phyloP scores from a whole-genome alignment of 73 alveolate genomes.

The Uronychia binucleata region DNA sequence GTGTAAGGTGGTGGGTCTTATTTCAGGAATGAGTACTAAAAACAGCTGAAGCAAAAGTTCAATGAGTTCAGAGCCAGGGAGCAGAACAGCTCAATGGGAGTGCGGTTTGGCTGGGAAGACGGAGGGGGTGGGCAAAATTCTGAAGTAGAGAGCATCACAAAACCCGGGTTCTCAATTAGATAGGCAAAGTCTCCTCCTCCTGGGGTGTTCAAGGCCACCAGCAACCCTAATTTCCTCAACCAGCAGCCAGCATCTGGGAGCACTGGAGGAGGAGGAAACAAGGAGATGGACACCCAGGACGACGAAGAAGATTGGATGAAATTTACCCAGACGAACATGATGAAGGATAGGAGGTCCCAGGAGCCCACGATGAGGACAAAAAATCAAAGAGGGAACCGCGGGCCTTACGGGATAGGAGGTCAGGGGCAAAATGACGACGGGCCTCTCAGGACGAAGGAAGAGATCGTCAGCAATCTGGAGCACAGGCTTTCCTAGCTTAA shows the following conservation, averaged over 20 bases:
- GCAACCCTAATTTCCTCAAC: too few relatives aligned
- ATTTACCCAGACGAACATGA: neutral
- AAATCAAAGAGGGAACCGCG: neutral
- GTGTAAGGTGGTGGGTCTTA: neutral
- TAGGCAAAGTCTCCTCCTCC: neutral
- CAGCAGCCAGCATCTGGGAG: neutral
- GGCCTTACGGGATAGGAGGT: too few relatives aligned
- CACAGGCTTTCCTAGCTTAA: too few relatives aligned
- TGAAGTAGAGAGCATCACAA: neutral
- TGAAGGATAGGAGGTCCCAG: neutral
- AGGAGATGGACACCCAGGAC: neutral
- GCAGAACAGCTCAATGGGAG: neutral
- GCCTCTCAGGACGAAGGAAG: too few relatives aligned
- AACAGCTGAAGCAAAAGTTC: neutral
- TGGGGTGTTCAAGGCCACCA: too few relatives aligned
- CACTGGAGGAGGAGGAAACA: neutral
- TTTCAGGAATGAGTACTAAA: neutral
- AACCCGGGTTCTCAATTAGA: neutral
- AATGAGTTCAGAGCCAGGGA: neutral
- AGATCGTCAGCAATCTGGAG: too few relatives aligned
- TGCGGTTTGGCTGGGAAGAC: neutral
- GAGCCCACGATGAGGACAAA: neutral
- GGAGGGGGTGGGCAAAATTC: neutral
- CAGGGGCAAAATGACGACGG: too few relatives aligned
- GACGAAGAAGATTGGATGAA: neutral